Evolutionary conservation across 495 filamentous ascomycete species (phyloP).

Genomic region (Bacidia rubella): DNA sequence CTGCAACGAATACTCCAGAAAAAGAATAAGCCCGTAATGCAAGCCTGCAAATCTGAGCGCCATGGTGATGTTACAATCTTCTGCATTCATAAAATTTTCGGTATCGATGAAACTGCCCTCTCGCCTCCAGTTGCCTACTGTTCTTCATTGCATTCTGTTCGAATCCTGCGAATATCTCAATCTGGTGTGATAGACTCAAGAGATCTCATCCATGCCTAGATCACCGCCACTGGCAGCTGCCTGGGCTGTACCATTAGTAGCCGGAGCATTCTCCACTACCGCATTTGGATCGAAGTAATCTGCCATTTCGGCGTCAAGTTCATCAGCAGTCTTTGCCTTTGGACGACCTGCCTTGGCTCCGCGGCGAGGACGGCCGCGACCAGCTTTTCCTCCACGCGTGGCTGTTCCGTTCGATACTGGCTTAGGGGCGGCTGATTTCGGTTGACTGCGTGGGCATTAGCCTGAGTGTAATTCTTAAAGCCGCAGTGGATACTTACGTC

Average conservation of each 20-base stretch:
- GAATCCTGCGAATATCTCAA: too few relatives aligned
- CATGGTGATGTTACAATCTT: too few relatives aligned
- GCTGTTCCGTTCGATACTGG: conserved; percentile 21
- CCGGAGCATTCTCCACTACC: conserved; percentile 28
- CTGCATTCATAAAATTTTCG: too few relatives aligned
- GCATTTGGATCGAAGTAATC: conserved; percentile 60
- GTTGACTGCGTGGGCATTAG: conserved; percentile 34
- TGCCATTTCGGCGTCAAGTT: conserved; percentile 86
- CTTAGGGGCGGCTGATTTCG: conserved; percentile 68
- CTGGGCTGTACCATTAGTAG: conserved; percentile 31
- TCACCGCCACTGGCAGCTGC: conserved; percentile 27
- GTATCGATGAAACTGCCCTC: too few relatives aligned
- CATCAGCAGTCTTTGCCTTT: conserved; percentile 79
- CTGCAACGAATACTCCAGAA: too few relatives aligned
- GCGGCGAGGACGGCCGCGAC: conserved; percentile 30
- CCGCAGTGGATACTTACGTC: conserved; percentile 37
- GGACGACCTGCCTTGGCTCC: conserved; percentile 45
- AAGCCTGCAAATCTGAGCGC: too few relatives aligned
- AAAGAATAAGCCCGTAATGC: too few relatives aligned
- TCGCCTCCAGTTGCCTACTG: too few relatives aligned
- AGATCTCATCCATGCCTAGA: conserved; percentile 40
- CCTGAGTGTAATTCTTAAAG: conserved; percentile 38
- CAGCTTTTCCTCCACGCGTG: conserved; percentile 28
- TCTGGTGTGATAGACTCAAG: too few relatives aligned
- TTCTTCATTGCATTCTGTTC: too few relatives aligned